A percentile compares a stretch with the other conserved stretches of the same genome.
Evolutionary conservation across 164 flowering plant genomes (phyloP).

Genomic region (Dillenia suffruticosa): DNA sequence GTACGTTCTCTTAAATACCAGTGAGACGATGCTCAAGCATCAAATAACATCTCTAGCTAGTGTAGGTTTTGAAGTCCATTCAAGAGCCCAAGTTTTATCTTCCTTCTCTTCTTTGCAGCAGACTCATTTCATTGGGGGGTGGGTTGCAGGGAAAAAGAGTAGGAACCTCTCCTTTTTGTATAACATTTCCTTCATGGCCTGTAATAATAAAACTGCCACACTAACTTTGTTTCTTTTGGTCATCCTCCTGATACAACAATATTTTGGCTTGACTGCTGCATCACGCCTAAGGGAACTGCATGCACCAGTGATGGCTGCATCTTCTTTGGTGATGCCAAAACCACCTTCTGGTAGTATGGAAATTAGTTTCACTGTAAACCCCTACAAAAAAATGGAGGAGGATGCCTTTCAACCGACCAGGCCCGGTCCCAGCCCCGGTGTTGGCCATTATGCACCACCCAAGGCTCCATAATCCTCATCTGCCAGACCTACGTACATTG

Average conservation of each 20-base stretch:
- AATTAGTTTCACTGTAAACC: conserved; percentile 5
- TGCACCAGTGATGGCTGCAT: neutral
- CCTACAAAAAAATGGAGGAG: conserved; percentile 12
- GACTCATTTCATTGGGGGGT: no score
- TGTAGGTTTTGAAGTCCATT: neutral
- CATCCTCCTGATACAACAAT: neutral
- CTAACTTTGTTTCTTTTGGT: neutral
- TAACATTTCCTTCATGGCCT: neutral
- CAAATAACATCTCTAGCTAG: no score
- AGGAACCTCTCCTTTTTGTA: no score
- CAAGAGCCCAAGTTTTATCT: neutral
- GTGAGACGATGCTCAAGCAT: no score
- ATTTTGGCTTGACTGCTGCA: neutral
- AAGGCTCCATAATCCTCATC: neutral
- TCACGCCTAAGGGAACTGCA: neutral
- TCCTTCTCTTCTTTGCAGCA: neutral
- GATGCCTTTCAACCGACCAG: conserved; percentile 31
- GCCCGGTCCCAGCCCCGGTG: conserved; percentile 33
- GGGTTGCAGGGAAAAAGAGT: no score
- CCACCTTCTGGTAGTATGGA: neutral
- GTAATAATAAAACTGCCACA: neutral
- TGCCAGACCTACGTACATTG: no score
- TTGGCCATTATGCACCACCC: conserved; percentile 27
- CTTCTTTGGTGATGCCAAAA: neutral
- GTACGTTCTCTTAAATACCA: no score